Base-by-base conservation (phyloP, 305 asterid species). In the Petunia hybrid region DNA sequence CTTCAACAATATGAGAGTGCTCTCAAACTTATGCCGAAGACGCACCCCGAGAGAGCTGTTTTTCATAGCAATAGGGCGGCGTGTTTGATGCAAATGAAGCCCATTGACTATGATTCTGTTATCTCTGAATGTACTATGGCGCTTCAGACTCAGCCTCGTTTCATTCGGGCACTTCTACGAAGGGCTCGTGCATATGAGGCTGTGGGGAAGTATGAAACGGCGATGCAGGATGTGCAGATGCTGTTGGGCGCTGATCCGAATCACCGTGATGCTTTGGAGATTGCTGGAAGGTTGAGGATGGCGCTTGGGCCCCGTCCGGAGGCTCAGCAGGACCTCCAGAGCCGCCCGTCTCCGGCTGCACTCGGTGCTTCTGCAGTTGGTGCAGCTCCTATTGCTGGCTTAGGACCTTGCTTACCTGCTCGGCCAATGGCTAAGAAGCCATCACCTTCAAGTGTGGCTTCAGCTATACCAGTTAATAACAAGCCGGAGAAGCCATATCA, bases 311-410 rank as follows among this genome's bases (percentile, higher is more conserved):
- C 94, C 14, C 91, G 94, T 13, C 97, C 85, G 67, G 98, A 95
- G 85, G 91, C 94, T 67, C 99, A 91, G 78, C 97, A 89, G 89
- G 99, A 96, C 76, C 97, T 92, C 69, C 99, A 91, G 82, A 96
- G 99, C 87, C 95, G 97, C 55, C 99, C 99, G 6, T 96, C 99
- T 3, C 99, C 98, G 35, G 99, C 99, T 8, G 99, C 99, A 10
- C 95, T 96, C 66, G 99, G 99, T 57, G 99, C 99, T 38, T 96
- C 99, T 81, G 99, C 99, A 0, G 93, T 95, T 56, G 95, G 97
- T 10, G 98, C 98, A 79, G 98, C 98, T 16, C 97, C 99, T 6
- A 86, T 94, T 80, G 93, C 90, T 13, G 99, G 99, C 38, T 92
- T 93, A 55, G 98, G 98, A 1, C 98, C 99, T 22, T 92, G 99